These are phyloP conservation scores for Xerocomus nothofagi DNA, from an alignment of 1,284 basidiomycete genomes.

Conservation along the genomic window DNA sequence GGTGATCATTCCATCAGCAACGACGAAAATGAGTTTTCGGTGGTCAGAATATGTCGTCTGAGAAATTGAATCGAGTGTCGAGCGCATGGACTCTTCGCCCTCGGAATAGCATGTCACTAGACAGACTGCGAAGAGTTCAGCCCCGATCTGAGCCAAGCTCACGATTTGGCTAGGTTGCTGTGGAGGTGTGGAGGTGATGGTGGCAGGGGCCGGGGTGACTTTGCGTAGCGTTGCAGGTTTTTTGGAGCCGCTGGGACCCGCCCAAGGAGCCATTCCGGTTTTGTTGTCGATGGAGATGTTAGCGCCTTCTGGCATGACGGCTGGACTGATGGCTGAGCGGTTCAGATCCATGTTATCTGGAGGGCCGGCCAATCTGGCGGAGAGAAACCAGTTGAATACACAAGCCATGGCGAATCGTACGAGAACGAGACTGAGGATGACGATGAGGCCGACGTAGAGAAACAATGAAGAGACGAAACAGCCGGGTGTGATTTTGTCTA, in stretches of 20 bases:
- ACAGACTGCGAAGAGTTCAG: slow-evolving; percentile 93
- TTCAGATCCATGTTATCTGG: slow-evolving; percentile 68
- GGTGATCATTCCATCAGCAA: slow-evolving; percentile 99
- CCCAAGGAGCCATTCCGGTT: slow-evolving; percentile 94
- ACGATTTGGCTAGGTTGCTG: slow-evolving; percentile 62
- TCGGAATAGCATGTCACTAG: slow-evolving; percentile 98
- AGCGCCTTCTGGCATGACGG: slow-evolving; percentile 93
- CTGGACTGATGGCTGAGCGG: slow-evolving; percentile 84
- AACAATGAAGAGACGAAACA: slow-evolving; percentile 92
- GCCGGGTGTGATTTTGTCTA: slow-evolving; percentile 95
- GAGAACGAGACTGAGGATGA: slow-evolving; percentile 89
- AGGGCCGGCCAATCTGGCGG: slow-evolving; percentile 72
- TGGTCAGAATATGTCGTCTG: slow-evolving; percentile 88
- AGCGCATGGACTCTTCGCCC: slow-evolving; percentile 88
- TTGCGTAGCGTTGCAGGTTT: slow-evolving; percentile 44
- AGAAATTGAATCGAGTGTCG: slow-evolving; percentile 92
- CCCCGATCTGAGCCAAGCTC: slow-evolving; percentile 84
- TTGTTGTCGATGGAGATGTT: slow-evolving; percentile 87
- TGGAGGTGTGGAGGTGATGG: slow-evolving; percentile 48
- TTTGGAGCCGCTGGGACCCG: slow-evolving; percentile 52
- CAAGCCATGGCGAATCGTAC: slow-evolving; percentile 96
- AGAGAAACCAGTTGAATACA: slow-evolving; percentile 96
- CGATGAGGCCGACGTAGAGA: slow-evolving; percentile 88
- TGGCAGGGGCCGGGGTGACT: slow-evolving; percentile 42
- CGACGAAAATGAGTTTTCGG: slow-evolving; percentile 90